Percentiles rank a stretch among this genome's conserved stretches.
These are phyloP conservation scores for Cryptosporidium meleagridis DNA, from an alignment of 169 alveolate species.

Conservation along the genomic window DNA sequence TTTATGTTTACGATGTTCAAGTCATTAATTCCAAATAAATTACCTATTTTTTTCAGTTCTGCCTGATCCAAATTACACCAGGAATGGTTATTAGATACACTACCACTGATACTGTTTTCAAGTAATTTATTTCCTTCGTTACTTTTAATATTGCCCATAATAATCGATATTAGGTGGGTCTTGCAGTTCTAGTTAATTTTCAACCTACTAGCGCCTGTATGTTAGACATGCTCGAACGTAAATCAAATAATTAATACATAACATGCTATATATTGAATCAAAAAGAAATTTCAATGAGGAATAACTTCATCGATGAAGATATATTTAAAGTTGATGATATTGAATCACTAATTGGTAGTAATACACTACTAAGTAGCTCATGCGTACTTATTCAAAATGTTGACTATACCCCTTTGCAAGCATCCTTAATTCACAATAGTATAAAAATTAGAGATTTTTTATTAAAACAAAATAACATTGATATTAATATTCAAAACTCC, in stretches of 20 bases:
- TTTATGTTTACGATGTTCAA: background rate
- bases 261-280: slow-evolving; percentile 14
- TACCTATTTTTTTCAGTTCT: slow-evolving; percentile 22
- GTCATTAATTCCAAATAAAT: slow-evolving; percentile 11
- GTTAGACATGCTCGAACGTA: slow-evolving; percentile 38
- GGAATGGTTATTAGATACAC: background rate
- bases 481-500: slow-evolving; percentile 33
- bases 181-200: background rate
- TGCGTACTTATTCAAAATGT: slow-evolving; percentile 9
- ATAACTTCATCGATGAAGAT: slow-evolving; percentile 28
- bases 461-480: slow-evolving; percentile 2
- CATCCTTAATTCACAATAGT: slow-evolving; percentile 26
- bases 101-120: too few relatives aligned
- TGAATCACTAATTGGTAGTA: background rate
- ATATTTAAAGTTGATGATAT: slow-evolving; percentile 37
- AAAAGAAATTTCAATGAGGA: background rate
- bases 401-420: slow-evolving; percentile 49
- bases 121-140: background rate
- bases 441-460: slow-evolving; percentile 28
- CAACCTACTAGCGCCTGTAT: slow-evolving; percentile 11
- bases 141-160: slow-evolving; percentile 49
- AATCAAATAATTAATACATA: background rate
- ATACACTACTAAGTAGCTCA: background rate
- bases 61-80: slow-evolving; percentile 15
- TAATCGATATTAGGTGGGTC: slow-evolving; percentile 1